Base-by-base conservation (phyloP, 1,139 yeast genomes). In the Spathaspora sp. region DNA sequence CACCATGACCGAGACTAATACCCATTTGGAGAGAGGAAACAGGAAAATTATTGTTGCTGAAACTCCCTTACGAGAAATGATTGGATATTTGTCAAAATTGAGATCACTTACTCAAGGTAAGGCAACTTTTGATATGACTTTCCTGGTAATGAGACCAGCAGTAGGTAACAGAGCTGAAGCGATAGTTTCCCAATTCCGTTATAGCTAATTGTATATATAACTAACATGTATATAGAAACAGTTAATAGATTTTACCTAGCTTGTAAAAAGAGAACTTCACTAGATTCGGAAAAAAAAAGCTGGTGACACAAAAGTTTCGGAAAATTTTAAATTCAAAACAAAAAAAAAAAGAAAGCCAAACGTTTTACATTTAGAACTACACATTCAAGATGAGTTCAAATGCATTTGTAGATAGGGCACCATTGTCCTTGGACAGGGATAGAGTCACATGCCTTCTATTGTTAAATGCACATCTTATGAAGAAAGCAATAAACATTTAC, bases 101-200 rank as follows among this genome's bases (percentile, higher is more conserved):
- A 70, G 98, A 58, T 84, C 95, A 37, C 71, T 90, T 56, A 91
- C 98, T 0, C 91, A 89, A 59, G 99, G 99, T 1, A 74, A 96
- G 44, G 96, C 95, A 2, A 80, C 84, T 1, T 89, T 88, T 60
- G 82, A 83, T 51, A 88, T 90, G 96, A 77, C 80, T 17, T 87
- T 85, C 54, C 65, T 74, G 43, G 88, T 90, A 2, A 90, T 89
- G 86, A 81, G 82, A 54, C 67, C 81, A 47, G 82, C 83, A 1
- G 67, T 76, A 1, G 61, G 61, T 17, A 80, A 81, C 11, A 64
- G 88, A 45, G 59, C 78, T 48, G 61, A 60, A 15, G 43, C 60
- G 2, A 51, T 52, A 26, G 34, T 40, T n/a, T 43, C 38, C 24
- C 42, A 44, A 18, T 40, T 40, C 29, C 38, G 42, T 15, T 31